Evolutionary conservation across 1,284 basidiomycete species (phyloP).

Genomic region (Hemileccinum hortonii): DNA sequence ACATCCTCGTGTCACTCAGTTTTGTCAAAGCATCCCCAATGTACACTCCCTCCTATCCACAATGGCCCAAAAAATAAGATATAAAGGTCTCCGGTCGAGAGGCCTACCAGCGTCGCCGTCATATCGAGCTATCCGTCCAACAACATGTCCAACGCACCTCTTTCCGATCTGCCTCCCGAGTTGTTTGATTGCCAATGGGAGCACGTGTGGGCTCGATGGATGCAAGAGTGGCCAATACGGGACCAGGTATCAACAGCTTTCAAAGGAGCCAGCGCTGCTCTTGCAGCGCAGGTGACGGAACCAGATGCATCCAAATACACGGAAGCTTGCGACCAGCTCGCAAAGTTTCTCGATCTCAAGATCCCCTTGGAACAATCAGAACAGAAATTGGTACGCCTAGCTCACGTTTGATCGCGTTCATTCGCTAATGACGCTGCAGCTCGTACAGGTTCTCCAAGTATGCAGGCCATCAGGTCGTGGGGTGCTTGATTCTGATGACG

Average conservation of each 20-base stretch:
- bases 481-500: not conserved
- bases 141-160: constrained; percentile 9
- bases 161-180: not conserved
- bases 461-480: not conserved
- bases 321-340: constrained; percentile 13
- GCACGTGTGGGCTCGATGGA: not conserved
- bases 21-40: constrained; percentile 12
- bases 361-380: constrained; percentile 6
- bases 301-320: constrained; percentile 14
- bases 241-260: constrained; percentile 6
- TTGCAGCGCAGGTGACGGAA: constrained; percentile 12
- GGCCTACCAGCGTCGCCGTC: not conserved
- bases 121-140: not conserved
- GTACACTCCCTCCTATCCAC: not conserved
- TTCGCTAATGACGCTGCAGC: constrained; percentile 13
- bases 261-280: constrained; percentile 13
- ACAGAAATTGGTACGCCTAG: constrained; percentile 13
- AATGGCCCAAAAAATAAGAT: constrained; percentile 13
- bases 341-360: constrained; percentile 13
- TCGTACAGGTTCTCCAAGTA: constrained; percentile 23
- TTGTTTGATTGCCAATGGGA: constrained; percentile 4
- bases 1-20: not conserved
- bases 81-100: constrained; percentile 10
- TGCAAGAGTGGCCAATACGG: not conserved
- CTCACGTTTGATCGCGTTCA: not conserved